Percentiles rank a stretch among this genome's conserved stretches.
phyloP scores from a whole-genome alignment of 1,284 basidiomycete genomes.

The Melampsora medusae region DNA sequence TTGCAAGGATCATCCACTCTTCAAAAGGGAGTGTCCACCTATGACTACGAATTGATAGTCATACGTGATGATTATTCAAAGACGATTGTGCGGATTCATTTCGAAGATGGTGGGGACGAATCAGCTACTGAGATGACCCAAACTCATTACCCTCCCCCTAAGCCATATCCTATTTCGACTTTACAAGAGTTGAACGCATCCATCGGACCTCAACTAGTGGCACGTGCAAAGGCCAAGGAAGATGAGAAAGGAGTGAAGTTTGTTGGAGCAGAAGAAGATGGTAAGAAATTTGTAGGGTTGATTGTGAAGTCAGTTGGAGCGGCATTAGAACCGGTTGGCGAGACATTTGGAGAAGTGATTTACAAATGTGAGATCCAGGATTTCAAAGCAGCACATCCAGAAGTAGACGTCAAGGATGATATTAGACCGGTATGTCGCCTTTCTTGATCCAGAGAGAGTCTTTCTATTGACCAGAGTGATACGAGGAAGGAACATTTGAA shows the following conservation, averaged over 20 bases:
- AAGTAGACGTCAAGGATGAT: slow-evolving; percentile 36
- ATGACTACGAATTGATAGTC: slow-evolving; percentile 32
- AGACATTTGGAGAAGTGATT: slow-evolving; percentile 37
- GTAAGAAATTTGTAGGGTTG: slow-evolving; percentile 15
- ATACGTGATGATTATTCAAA: slow-evolving; percentile 43
- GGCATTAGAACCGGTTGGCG: slow-evolving; percentile 37
- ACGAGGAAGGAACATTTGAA: neutral
- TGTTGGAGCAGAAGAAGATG: slow-evolving; percentile 11
- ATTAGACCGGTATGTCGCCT: slow-evolving; percentile 29
- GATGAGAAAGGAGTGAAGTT: slow-evolving; percentile 39
- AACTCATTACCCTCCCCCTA: slow-evolving; percentile 28
- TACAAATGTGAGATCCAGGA: slow-evolving; percentile 39
- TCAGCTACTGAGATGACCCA: slow-evolving; percentile 35
- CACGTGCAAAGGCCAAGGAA: slow-evolving; percentile 36
- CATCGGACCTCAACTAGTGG: slow-evolving; percentile 36
- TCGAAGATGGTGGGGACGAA: slow-evolving; percentile 36
- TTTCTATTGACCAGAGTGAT: neutral
- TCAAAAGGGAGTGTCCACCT: slow-evolving; percentile 14
- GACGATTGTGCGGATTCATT: slow-evolving; percentile 34
- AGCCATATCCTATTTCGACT: slow-evolving; percentile 18
- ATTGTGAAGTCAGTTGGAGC: slow-evolving; percentile 24
- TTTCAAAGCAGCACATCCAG: slow-evolving; percentile 31
- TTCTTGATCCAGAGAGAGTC: neutral
- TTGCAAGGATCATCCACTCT: slow-evolving; percentile 38
- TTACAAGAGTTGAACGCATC: slow-evolving; percentile 21